phyloP scores from a whole-genome alignment of 2,329 filamentous ascomycete genomes.

The Clarireedia homoeocarpa region DNA sequence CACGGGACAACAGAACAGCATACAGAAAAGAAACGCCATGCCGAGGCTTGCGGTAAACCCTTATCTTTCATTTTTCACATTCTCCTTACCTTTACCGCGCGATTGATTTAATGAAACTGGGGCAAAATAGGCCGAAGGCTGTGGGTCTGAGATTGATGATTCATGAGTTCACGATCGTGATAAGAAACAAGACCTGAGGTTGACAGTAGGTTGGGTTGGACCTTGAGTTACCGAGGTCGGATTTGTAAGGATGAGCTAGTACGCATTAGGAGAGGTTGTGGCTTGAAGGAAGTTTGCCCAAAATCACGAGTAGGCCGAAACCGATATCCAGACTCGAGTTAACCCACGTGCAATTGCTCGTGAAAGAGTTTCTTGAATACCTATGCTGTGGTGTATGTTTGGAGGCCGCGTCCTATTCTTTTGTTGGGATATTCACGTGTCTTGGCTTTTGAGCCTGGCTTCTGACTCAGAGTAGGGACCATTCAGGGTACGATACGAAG shows the following conservation, averaged over 20 bases:
- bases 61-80: not conserved
- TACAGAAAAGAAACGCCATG: conserved; percentile 11
- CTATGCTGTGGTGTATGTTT: too few relatives aligned
- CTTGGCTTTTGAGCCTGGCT: too few relatives aligned
- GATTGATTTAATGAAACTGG: conserved; percentile 5
- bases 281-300: too few relatives aligned
- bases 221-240: not conserved
- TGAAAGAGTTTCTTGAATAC: too few relatives aligned
- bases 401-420: too few relatives aligned
- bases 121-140: not conserved
- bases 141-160: conserved; percentile 13
- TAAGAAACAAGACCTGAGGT: not conserved
- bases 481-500: too few relatives aligned
- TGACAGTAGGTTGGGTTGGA: not conserved
- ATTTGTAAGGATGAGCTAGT: not conserved
- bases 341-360: too few relatives aligned
- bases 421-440: too few relatives aligned
- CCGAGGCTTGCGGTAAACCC: conserved; percentile 19
- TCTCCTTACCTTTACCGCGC: conserved; percentile 14
- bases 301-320: too few relatives aligned
- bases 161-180: conserved; percentile 11
- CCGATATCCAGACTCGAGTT: too few relatives aligned
- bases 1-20: conserved; percentile 1
- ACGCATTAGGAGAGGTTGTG: too few relatives aligned
- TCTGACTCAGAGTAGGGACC: too few relatives aligned